phyloP scores from a whole-genome alignment of 1,139 yeast species.

The Hemisphaericaspora lyxosophila region DNA sequence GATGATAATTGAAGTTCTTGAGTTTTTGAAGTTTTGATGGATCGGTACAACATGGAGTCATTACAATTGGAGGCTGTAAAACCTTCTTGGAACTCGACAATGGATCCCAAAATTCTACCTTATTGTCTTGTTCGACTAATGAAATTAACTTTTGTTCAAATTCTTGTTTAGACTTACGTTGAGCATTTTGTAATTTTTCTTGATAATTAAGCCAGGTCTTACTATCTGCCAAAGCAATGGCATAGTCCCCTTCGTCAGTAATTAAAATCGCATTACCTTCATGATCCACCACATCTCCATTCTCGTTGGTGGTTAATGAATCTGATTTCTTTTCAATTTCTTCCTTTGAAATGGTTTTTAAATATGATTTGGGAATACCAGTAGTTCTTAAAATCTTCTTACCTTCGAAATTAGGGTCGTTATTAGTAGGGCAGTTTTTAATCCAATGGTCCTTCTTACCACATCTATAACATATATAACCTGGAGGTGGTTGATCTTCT shows the following conservation, averaged over 20 bases:
- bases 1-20: constrained; percentile 40
- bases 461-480: constrained; percentile 93
- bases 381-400: constrained; percentile 88
- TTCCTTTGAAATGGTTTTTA: constrained; percentile 66
- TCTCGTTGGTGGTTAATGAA: constrained; percentile 40
- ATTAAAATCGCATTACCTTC: constrained; percentile 76
- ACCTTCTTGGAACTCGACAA: constrained; percentile 64
- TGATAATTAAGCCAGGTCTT: constrained; percentile 90
- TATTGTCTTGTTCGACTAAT: constrained; percentile 44
- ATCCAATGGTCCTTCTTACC: constrained; percentile 98
- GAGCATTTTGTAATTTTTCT: constrained; percentile 58
- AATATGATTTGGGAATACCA: constrained; percentile 93
- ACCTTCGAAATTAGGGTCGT: constrained; percentile 92
- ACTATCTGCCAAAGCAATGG: constrained; percentile 89
- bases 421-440: constrained; percentile 90
- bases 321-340: constrained; percentile 57
- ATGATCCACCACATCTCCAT: constrained; percentile 54
- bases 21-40: constrained; percentile 56
- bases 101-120: constrained; percentile 49
- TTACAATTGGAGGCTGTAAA: constrained; percentile 67
- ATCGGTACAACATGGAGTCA: constrained; percentile 76
- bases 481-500: constrained; percentile 89
- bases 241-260: constrained; percentile 93
- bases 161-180: constrained; percentile 47
- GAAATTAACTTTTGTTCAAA: constrained; percentile 37